Base-by-base conservation (phyloP, 1,284 basidiomycete species). In the Malassezia slooffiae region DNA sequence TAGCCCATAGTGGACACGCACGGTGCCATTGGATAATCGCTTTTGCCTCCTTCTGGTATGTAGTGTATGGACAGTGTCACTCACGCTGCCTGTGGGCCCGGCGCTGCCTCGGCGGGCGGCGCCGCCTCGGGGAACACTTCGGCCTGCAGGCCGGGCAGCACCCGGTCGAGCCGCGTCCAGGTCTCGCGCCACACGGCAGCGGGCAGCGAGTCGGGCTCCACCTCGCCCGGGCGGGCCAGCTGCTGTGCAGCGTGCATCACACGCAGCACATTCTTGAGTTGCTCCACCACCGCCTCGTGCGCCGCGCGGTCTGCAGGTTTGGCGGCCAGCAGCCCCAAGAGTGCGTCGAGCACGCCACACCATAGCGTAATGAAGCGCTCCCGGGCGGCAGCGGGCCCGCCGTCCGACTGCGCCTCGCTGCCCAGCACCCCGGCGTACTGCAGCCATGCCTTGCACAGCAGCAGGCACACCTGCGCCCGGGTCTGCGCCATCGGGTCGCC, bases 371-470 rank as follows among this genome's bases (percentile, higher is more conserved):
- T 58, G 52, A 41, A 57, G 51, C n/a, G 76, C 74, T 32, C 78
- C 11, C 10, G 20, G 16, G 17, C 34, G n/a, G 13, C 29, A n/a
- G n/a, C n/a, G n/a, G n/a, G n/a, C n/a, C n/a, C n/a, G n/a, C 11
- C 15, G 20, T 34, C 40, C 27, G 16, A 15, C 12, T 38, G 30
- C 10, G 12, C 4, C 26, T n/a, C 22, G 17, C 21, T 26, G 31
- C 32, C 74, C 47, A 90, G 80, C 27, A 82, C 77, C 22, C 84
- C 76, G 52, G 90, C 82, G 53, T 89, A 83, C 61, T 93, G 87
- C 76, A 97, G 82, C 73, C 97, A 95, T 4, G 82, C 80, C 72
- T 95, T 95, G 77, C 87, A 93, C 20, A 96, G 74, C 37, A 97
- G 72, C 13, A 83, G 84, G 11, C 83, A 85, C 2, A 85, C 86